Evolutionary conservation across 1,284 basidiomycete genomes (phyloP).

Genomic region (Fomitopsis pinicola): DNA sequence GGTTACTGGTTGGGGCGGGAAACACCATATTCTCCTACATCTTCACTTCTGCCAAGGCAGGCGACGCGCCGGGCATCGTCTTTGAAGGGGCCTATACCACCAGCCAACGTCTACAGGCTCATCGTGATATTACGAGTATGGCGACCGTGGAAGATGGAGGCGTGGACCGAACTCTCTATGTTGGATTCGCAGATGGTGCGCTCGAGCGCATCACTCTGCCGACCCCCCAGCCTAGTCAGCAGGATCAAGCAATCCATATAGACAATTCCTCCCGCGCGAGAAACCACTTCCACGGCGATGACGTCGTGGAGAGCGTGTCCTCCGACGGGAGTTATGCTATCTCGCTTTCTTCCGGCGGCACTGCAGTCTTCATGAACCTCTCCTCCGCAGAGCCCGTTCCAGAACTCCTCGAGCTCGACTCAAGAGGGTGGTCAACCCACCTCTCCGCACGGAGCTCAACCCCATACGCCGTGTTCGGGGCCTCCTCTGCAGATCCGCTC

Average conservation of each 20-base stretch:
- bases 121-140: conserved; percentile 50
- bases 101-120: conserved; percentile 29
- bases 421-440: conserved; percentile 57
- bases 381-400: conserved; percentile 22
- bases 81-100: conserved; percentile 49
- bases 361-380: conserved; percentile 37
- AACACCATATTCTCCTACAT: conserved; percentile 53
- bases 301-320: conserved; percentile 53
- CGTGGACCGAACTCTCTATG: conserved; percentile 44
- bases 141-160: conserved; percentile 45
- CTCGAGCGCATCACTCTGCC: conserved; percentile 45
- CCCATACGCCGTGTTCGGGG: conserved; percentile 66
- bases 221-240: conserved; percentile 13
- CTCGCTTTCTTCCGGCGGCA: conserved; percentile 54
- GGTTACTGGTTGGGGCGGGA: conserved; percentile 63
- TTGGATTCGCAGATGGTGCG: conserved; percentile 59
- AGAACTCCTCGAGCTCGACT: conserved; percentile 38
- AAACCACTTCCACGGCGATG: conserved; percentile 33
- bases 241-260: conserved; percentile 16
- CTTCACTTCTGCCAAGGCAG: conserved; percentile 34
- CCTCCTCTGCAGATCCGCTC: conserved; percentile 54
- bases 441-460: conserved; percentile 45
- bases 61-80: conserved; percentile 38
- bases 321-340: conserved; percentile 41
- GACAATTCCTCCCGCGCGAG: conserved; percentile 16